Evolutionary conservation across 352 stramenopile genomes (phyloP), one percentile per base, ranked within the genome.

Genomic region (Globisporangium irregulare): DNA sequence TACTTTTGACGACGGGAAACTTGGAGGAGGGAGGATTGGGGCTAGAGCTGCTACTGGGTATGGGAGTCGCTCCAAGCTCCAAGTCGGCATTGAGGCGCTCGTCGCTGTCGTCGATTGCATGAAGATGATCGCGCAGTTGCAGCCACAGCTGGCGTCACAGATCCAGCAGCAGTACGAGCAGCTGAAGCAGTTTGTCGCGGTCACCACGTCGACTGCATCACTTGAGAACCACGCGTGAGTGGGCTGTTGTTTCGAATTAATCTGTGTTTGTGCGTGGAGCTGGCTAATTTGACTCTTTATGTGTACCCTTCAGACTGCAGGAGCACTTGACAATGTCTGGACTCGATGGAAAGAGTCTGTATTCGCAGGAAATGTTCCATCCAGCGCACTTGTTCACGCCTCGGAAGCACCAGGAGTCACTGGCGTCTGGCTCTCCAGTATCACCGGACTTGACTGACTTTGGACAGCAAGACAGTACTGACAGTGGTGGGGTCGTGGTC

Each of bases 31-130:
- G 9, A 12, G 34, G 9, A 38, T 38, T 24, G 72, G 72, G 2
- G 79, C 34, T 41, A 55, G 50, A 25, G 46, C 61, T 62, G 58
- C 2, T 68, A 34, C 51, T 59, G 58, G 34, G 36, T 60, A 15
- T 41, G 67, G n/a, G 68, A 71, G 59, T 22, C 34, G 4, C 73
- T 69, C 14, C 69, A 59, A 67, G 53, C 50, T 50, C 50, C 24
- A 61, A 20, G 41, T 32, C 3, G 64, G 32, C 4, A 63, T 79
- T 1, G 75, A 84, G 55, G 68, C 73, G n/a, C 54, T 84, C 29
- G 70, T 77, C 50, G 70, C 79, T 1, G 43, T 85, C n/a, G 63
- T 68, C 12, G 76, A 84, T 25, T 87, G 79, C 46, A 71, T 85
- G 34, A 72, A 71, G 10, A 18, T 73, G 12, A 63, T 87, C 50